These are phyloP conservation scores for Picea abies DNA, from an alignment of 83 land plant species.

Conservation along the genomic window DNA sequence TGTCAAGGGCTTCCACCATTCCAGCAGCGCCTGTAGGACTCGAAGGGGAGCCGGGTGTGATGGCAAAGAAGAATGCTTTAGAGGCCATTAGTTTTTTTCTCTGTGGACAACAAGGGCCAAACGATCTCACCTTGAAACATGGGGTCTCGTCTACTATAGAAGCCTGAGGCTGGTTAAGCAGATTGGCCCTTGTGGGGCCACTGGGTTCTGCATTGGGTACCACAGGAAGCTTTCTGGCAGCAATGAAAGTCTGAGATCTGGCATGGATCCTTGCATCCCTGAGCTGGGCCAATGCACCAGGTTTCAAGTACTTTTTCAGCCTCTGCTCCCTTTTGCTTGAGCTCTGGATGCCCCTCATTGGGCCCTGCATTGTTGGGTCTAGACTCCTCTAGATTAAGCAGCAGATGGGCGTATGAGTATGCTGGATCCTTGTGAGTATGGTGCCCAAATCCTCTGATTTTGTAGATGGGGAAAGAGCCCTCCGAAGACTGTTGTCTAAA, in stretches of 20 bases:
- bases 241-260: conserved; percentile 13
- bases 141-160: conserved; percentile 19
- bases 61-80: conserved; percentile 20
- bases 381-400: no score
- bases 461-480: no score
- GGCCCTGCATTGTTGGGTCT: neutral
- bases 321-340: conserved; percentile 24
- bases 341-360: neutral
- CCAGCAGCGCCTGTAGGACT: conserved; percentile 1
- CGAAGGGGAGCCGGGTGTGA: neutral
- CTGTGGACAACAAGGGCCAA: conserved; percentile 44
- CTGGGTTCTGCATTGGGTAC: neutral
- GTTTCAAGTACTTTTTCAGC: conserved; percentile 26
- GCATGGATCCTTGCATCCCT: conserved; percentile 32
- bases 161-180: neutral
- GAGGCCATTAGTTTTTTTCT: conserved; percentile 48
- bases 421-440: no score
- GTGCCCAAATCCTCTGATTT: no score
- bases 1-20: conserved; percentile 19
- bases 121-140: conserved; percentile 15
- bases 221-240: neutral
- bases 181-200: conserved; percentile 11
- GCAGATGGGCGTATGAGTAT: no score
- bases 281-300: conserved; percentile 44
- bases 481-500: no score